These are phyloP conservation scores for Rhizopogon salebrosus DNA, from an alignment of 768 basidiomycete species.

Conservation along the genomic window DNA sequence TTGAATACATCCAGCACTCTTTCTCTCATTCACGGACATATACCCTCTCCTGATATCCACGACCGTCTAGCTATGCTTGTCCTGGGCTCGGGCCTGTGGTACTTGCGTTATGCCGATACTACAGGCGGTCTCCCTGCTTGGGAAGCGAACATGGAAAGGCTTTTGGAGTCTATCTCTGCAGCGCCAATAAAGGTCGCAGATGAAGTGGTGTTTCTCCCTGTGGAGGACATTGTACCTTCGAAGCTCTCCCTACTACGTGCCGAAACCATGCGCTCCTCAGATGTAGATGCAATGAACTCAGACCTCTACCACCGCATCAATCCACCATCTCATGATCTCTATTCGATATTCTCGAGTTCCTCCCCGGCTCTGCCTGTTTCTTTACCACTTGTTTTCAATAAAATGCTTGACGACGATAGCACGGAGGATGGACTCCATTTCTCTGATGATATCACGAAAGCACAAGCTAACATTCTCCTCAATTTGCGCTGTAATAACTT, in stretches of 20 bases:
- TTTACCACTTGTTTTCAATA: slow-evolving; percentile 77
- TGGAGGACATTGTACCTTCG: slow-evolving; percentile 62
- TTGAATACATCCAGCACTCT: slow-evolving; percentile 62
- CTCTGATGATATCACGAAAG: slow-evolving; percentile 50
- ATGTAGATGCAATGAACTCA: slow-evolving; percentile 90
- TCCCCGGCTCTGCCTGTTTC: slow-evolving; percentile 35
- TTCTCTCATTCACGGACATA: slow-evolving; percentile 32
- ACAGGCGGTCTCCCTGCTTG: slow-evolving; percentile 77
- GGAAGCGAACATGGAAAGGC: slow-evolving; percentile 66
- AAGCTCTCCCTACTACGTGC: slow-evolving; percentile 64
- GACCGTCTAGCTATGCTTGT: slow-evolving; percentile 63
- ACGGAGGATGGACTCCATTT: slow-evolving; percentile 88
- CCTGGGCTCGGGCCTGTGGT: slow-evolving; percentile 86
- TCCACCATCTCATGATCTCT: slow-evolving; percentile 25
- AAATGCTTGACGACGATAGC: slow-evolving; percentile 64
- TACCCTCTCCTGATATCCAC: not conserved
- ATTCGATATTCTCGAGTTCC: slow-evolving; percentile 22
- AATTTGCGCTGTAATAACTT: slow-evolving; percentile 78
- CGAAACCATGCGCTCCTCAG: slow-evolving; percentile 64
- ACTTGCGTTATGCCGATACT: slow-evolving; percentile 65
- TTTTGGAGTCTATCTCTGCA: slow-evolving; percentile 46
- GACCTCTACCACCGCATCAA: slow-evolving; percentile 69
- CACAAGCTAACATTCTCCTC: slow-evolving; percentile 73
- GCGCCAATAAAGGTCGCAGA: slow-evolving; percentile 51
- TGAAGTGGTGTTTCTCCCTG: slow-evolving; percentile 70